Evolutionary conservation across 192 early-diverging fungal species (phyloP).

Genomic region (Backusella luteola): DNA sequence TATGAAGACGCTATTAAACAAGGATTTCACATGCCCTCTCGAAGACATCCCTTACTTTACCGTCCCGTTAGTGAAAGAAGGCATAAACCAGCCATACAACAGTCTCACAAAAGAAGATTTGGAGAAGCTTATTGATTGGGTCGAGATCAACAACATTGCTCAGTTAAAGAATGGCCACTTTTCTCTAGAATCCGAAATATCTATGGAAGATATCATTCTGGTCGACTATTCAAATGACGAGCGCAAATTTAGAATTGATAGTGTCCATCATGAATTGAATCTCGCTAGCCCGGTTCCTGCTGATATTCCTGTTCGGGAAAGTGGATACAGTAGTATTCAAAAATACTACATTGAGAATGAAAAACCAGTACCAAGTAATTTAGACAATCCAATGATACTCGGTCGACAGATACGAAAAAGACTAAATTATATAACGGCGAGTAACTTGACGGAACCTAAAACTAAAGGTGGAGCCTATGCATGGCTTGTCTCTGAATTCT

Average conservation of each 20-base stretch:
- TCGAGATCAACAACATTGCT: constrained; percentile 33
- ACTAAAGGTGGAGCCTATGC: not conserved
- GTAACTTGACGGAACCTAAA: not conserved
- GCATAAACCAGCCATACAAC: constrained; percentile 19
- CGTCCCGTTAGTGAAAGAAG: constrained; percentile 39
- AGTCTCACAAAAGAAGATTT: constrained; percentile 37
- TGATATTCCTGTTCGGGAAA: constrained; percentile 26
- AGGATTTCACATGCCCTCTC: constrained; percentile 47
- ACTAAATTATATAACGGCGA: not conserved
- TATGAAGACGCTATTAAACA: constrained; percentile 45
- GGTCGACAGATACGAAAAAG: not conserved
- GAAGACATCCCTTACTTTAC: constrained; percentile 54
- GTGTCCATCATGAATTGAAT: constrained; percentile 22
- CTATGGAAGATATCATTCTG: constrained; percentile 30
- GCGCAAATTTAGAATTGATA: constrained; percentile 40
- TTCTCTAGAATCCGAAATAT: not conserved
- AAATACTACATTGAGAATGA: constrained; percentile 35
- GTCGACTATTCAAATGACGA: constrained; percentile 38
- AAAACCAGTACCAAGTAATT: not conserved
- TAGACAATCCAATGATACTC: not conserved
- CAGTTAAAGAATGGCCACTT: constrained; percentile 2
- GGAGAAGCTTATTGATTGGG: constrained; percentile 42
- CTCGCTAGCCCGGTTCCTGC: constrained; percentile 22
- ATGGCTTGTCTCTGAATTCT: constrained; percentile 41
- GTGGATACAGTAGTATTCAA: constrained; percentile 31